Base-by-base conservation (phyloP, 2,329 filamentous ascomycete genomes). In the Myriosclerotinia duriaeana region DNA sequence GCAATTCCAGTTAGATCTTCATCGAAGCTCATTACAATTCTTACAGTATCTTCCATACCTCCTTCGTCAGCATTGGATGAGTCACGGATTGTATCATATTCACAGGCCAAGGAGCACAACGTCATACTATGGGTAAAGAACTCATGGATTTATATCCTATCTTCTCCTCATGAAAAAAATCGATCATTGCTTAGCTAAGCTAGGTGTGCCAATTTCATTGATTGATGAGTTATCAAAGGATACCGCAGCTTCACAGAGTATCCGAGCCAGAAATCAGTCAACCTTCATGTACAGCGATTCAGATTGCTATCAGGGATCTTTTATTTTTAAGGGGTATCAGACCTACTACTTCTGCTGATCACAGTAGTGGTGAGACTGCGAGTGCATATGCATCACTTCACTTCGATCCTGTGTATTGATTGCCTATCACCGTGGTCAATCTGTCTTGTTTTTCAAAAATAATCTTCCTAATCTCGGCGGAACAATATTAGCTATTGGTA, bases 401-500 rank as follows among this genome's bases (percentile, higher is more conserved):
- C 72, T 73, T 71, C n/a, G 76, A 15, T 73, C 76, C 26, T 77
- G 77, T 26, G 71, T 77, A 74, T 76, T 78, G 0, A 78, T 82
- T 14, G 84, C 84, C 1, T 87, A 85, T 70, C 70, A 75, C 67
- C 65, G 78, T 66, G 72, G 77, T 15, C 60, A 70, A 69, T 58
- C 73, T 52, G 72, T 79, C 80, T 69, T 77, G 9, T 34, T 40
- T 7, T 26, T 74, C 42, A 69, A 71, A 56, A 26, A 52, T 5
- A 52, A 68, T 44, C 68, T 64, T 53, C 61, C 71, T 12, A 65
- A 71, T 53, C 38, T 77, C 0, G 76, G 76, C 5, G 84, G 84
- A 0, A 76, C 79, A 9, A 87, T 87, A 85, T 78, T 86, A 73
- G 85, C 85, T 0, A 82, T 85, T 3, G 85, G 68, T 7, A 55